These are phyloP conservation scores for Trametes coccinea DNA, from an alignment of 768 basidiomycete species.

Conservation along the genomic window DNA sequence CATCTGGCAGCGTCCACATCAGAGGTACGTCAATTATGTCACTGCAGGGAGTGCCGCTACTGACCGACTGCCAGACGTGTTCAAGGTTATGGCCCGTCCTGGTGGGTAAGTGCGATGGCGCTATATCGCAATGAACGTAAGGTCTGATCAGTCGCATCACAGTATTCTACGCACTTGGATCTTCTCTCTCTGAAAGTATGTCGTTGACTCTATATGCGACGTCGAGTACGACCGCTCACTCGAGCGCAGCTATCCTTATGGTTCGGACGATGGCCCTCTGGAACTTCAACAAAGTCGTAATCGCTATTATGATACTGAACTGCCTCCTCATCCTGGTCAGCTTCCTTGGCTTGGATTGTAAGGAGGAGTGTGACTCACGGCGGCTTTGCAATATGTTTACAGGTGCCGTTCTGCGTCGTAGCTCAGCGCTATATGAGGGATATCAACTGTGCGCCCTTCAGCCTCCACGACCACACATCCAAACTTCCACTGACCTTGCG, in stretches of 20 bases:
- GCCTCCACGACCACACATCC: neutral
- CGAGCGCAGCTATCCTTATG: conserved; percentile 4
- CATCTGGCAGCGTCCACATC: neutral
- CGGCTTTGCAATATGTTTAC: neutral
- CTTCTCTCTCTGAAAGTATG: neutral
- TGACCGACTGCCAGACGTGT: neutral
- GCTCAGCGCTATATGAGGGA: too few species aligned
- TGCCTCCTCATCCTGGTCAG: conserved; percentile 1
- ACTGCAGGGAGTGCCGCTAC: too few species aligned
- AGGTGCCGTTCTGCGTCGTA: too few species aligned
- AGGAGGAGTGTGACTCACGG: neutral
- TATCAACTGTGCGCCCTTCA: too few species aligned
- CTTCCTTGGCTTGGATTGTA: neutral
- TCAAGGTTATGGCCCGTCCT: neutral
- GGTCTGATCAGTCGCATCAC: neutral
- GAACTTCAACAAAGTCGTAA: conserved; percentile 3
- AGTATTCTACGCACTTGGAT: neutral
- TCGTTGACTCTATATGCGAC: neutral
- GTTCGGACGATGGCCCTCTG: conserved; percentile 11
- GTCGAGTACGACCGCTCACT: neutral
- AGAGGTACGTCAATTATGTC: too few species aligned
- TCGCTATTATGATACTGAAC: neutral
- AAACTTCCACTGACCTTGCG: neutral
- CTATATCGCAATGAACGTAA: too few species aligned
- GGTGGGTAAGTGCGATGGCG: neutral